Percentiles rank a stretch among this genome's conserved stretches.
Evolutionary conservation across 331 rosid genomes (phyloP).

Genomic region (Saraca asoca): DNA sequence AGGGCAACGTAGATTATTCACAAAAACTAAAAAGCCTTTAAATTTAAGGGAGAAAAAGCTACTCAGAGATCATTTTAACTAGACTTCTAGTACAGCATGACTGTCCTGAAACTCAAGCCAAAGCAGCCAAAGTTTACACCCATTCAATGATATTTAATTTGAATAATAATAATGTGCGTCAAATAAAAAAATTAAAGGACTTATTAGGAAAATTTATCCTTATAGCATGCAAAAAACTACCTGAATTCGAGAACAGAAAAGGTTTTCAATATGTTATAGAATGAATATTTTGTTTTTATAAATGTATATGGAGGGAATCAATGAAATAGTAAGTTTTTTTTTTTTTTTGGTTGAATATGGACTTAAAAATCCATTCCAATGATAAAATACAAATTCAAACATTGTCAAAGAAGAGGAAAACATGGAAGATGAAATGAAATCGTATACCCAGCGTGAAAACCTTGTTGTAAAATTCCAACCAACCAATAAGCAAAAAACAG

Average conservation of each 20-base stretch:
- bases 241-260: too few species aligned
- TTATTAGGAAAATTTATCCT: too few species aligned
- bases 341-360: too few species aligned
- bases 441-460: neutral
- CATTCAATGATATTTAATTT: neutral
- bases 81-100: slow-evolving; percentile 10
- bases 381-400: neutral
- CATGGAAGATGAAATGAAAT: neutral
- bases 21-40: slow-evolving; percentile 2
- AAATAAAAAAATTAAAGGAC: neutral
- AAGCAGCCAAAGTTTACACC: slow-evolving; percentile 21
- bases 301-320: too few species aligned
- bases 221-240: neutral
- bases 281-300: too few species aligned
- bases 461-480: slow-evolving; percentile 1
- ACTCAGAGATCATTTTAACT: neutral
- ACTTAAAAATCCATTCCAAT: slow-evolving; percentile 14
- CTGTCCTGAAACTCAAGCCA: slow-evolving; percentile 8
- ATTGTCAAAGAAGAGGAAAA: slow-evolving; percentile 4
- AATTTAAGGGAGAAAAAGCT: neutral
- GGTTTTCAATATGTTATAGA: too few species aligned
- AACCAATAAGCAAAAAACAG: neutral
- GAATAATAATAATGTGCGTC: neutral
- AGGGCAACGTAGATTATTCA: slow-evolving; percentile 25
- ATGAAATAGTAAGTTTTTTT: too few species aligned